Evolutionary conservation across 2,329 filamentous ascomycete species (phyloP), one percentile per base, ranked within the genome.

Genomic region (Talaromyces sp.): DNA sequence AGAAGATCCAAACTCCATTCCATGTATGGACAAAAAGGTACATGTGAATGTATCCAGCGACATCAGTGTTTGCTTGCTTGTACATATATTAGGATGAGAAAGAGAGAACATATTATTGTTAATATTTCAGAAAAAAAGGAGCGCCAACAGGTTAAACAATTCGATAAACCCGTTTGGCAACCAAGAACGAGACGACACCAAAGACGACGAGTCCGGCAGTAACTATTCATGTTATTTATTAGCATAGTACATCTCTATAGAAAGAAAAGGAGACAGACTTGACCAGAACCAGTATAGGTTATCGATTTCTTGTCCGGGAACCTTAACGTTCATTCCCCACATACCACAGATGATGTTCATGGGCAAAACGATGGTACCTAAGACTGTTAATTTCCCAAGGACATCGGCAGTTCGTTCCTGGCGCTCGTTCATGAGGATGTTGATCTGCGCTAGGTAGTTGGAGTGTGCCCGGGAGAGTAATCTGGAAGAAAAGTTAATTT

Each of bases 321-420:
- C 95, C 81, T 91, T 91, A 38, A 93, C 90, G 81, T 99, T 99
- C 93, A 98, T 98, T 56, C 93, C 95, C 93, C 93, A 99, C 69
- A 98, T 86, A 67, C 95, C 95, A 2, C 95, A 98, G 69, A 99
- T 93, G 72, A 99, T 96, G 73, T 99, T 99, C 93, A 99, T 96
- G 11, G 95, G 95, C 60, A 99, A 80, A 3, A 99, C 93, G 67
- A 99, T 98, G 6, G 95, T 99, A 65, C 95, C 95, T 1, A 99
- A 82, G 0, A 99, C 95, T 0, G 95, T 98, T 62, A 99, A 84
- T 75, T 95, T 96, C 64, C 93, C 93, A 13, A 99, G 84, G 1
- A 97, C 92, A 72, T 99, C 93, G 46, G 92, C 91, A 1, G 95
- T 99, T 78, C 96, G 88, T 75, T 99, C 93, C 73, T 96, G 91